Base-by-base conservation (phyloP, 1,284 basidiomycete genomes). In the Ganoderma leucocontextum region DNA sequence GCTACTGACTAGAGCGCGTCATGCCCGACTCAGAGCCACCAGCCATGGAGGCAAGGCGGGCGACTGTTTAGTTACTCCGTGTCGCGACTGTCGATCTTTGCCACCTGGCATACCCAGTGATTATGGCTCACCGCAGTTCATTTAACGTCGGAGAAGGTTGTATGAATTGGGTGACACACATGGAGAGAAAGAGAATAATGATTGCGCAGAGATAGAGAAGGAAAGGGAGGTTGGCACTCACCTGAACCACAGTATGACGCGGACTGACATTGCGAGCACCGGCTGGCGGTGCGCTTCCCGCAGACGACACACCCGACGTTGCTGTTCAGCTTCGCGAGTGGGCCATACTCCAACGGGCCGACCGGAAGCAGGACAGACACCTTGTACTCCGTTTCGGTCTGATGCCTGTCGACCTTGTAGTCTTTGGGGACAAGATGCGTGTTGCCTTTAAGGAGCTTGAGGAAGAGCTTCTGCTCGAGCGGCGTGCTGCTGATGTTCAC, bases 331-430 rank as follows among this genome's bases (percentile, higher is more conserved):
- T 75, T 79, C 1, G 80, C 81, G 15, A 84, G 71, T 44, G 79
- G 80, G 7, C 75, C 72, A 75, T 80, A 80, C n/a, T 72, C 75
- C 17, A 85, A 71, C 0, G 82, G 81, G 3, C 77, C 78, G 2
- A 84, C 66, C 9, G 83, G 83, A 17, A 84, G 75, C 12, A 84
- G 55, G 67, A 85, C 82, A 5, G 82, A 80, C 1, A 76, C 66
- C 13, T 66, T 74, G 63, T 78, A 81, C 5, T 55, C 52, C 29
- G 33, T 55, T 35, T 55, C 69, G 81, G 80, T 65, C 36, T 55
- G 38, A 36, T 66, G 47, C 57, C 73, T 71, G 38, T 62, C 63
- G 0, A 76, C 73, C 12, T 74, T 66, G 67, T 77, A 80, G n/a
- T 71, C 64, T 1, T 79, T 39, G 6, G 80, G 72, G 33, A 55